A percentile compares a stretch with the other conserved stretches of the same genome.
phyloP scores from a whole-genome alignment of 371 early-diverging fungal species.

The Mucor racemosus region DNA sequence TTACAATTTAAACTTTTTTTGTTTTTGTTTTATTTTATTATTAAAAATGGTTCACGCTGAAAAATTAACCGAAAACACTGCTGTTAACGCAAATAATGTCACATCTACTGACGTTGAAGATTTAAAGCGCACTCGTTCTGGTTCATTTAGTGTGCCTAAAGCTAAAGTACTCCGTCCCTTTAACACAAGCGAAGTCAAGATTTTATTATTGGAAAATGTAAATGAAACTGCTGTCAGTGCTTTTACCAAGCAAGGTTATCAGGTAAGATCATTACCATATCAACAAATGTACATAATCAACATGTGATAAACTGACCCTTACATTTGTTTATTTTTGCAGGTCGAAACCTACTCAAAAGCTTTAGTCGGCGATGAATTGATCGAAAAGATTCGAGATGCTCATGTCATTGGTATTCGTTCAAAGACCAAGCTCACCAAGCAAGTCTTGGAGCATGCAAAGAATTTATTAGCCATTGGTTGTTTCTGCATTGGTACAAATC shows the following conservation, averaged over 20 bases:
- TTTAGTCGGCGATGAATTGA: conserved; percentile 82
- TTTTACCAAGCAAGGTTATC: conserved; percentile 84
- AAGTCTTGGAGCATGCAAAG: conserved; percentile 85
- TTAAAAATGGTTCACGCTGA: conserved; percentile 10
- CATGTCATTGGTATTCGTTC: conserved; percentile 94
- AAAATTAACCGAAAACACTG: not conserved
- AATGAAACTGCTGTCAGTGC: conserved; percentile 80
- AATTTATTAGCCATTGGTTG: conserved; percentile 94
- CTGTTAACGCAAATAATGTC: not conserved
- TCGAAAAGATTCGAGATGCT: conserved; percentile 91
- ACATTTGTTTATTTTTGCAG: conserved; percentile 34
- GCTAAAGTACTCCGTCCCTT: conserved; percentile 63
- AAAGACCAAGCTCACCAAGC: conserved; percentile 92
- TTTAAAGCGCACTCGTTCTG: conserved; percentile 22
- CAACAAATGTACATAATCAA: not conserved
- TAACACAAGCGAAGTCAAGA: conserved; percentile 68
- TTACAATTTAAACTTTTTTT: not conserved
- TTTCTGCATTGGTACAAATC: conserved; percentile 98
- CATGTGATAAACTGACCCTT: not conserved
- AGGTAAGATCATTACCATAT: conserved; percentile 52
- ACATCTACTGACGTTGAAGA: conserved; percentile 6
- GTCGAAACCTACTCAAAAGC: conserved; percentile 92
- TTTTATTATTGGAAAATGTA: conserved; percentile 88
- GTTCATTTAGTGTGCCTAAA: conserved; percentile 25
- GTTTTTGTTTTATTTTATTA: not conserved